These are phyloP conservation scores for Cyclotella baltica DNA, from an alignment of 108 stramenopile species.

Conservation along the genomic window DNA sequence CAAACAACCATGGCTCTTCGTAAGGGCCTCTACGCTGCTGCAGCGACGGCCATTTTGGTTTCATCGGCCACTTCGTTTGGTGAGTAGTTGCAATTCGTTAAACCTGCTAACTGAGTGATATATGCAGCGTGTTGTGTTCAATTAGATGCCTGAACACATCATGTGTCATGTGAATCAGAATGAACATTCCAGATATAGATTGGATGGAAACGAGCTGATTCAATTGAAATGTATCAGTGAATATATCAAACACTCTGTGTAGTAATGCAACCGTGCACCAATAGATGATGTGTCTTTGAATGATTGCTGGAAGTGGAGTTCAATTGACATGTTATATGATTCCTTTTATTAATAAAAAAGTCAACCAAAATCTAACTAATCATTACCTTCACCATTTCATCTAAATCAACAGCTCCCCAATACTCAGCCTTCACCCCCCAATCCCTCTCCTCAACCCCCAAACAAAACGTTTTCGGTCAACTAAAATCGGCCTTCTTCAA, in stretches of 20 bases:
- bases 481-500: constrained; percentile 49
- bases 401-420: constrained; percentile 31
- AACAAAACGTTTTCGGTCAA: constrained; percentile 29
- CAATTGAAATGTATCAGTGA: no score
- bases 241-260: no score
- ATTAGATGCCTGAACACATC: no score
- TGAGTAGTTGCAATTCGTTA: constrained; percentile 23
- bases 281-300: no score
- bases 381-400: neutral
- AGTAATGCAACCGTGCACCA: neutral
- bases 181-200: no score
- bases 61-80: constrained; percentile 46
- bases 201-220: no score
- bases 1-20: constrained; percentile 34
- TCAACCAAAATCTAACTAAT: neutral
- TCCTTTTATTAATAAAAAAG: neutral
- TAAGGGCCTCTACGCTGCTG: constrained; percentile 38
- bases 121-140: no score
- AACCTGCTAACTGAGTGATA: no score
- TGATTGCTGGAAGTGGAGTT: no score
- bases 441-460: constrained; percentile 12
- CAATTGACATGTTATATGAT: neutral
- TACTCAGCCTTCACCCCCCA: constrained; percentile 41
- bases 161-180: no score
- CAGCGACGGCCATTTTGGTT: constrained; percentile 45